Percentiles rank a stretch among this genome's conserved stretches.
Evolutionary conservation across 306 rosid genomes (phyloP).

Genomic region (Cicer cuneatum): DNA sequence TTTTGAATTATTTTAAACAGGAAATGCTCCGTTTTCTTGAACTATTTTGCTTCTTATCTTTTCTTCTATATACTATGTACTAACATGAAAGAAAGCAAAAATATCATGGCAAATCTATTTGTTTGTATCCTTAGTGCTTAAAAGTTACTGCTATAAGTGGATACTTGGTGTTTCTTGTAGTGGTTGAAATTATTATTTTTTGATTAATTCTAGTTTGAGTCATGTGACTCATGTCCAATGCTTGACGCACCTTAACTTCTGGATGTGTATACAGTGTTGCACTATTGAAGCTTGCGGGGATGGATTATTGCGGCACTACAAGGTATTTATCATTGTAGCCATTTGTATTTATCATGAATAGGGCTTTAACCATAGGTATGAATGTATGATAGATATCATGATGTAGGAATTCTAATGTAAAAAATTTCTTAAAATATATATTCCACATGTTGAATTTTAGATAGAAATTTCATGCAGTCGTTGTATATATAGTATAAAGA

Average conservation of each 20-base stretch:
- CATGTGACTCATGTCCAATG: constrained; percentile 16
- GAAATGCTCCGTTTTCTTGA: background rate
- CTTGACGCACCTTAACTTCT: constrained; percentile 44
- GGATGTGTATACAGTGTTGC: constrained; percentile 74
- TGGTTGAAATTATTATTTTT: background rate
- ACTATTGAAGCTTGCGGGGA: constrained; percentile 80
- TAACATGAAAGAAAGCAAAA: background rate
- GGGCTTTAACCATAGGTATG: background rate
- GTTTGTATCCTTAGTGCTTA: background rate
- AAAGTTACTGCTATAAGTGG: constrained; percentile 15
- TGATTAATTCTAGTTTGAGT: constrained; percentile 3
- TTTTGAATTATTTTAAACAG: constrained; percentile 26
- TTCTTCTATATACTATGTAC: background rate
- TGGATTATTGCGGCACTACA: constrained; percentile 94
- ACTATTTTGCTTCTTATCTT: constrained; percentile 2
- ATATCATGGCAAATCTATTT: background rate
- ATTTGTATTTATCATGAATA: background rate
- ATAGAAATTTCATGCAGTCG: too few species aligned
- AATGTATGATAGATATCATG: background rate
- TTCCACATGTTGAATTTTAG: background rate
- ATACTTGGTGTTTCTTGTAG: constrained; percentile 7
- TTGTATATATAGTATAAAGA: too few species aligned
- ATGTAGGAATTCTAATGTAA: background rate
- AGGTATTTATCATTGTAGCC: constrained; percentile 58
- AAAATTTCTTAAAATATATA: background rate